Evolutionary conservation across 163 green algal species (phyloP), one percentile per base, ranked within the genome.

Genomic region (Volvox carteri): DNA sequence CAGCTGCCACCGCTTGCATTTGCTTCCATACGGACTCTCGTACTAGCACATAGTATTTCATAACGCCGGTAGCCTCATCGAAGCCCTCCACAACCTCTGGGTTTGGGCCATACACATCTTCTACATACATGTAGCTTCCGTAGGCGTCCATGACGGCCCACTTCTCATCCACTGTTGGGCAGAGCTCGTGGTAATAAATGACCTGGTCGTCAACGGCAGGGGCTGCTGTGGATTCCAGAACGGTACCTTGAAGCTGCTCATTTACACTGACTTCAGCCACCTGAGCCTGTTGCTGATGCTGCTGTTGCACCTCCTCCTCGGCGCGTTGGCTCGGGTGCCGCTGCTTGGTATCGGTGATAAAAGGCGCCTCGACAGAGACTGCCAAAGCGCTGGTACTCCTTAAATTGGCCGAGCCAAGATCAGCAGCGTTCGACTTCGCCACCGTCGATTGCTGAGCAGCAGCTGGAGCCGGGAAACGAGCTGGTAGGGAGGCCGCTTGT

Each of bases 21-120:
- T 25, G 23, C 44, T 62, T 52, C 72, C 18, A 8, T 5, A 46
- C 33, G 28, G 48, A 85, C 33, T 85, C 14, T 19, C 77, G 77
- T 3, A 85, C 25, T 0, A 85, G 30, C 35, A 74, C 77, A 56
- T 58, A 74, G 54, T 73, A 85, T 12, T 35, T 70, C 19, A 85
- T 11, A 0, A 42, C 19, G 77, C 77, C 77, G 0, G 37, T 11
- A 33, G 42, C 77, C 37, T 85, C 77, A 37, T 41, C 5, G 23
- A 56, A 74, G 30, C 60, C 23, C 60, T 72, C 3, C 60, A 72
- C 48, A 14, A 14, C 60, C 52, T 85, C 52, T 4, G 77, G 54
- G 1, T 54, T 42, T 6, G 37, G 50, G 50, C 76, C 76, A 33
- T 84, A 84, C 48, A 84, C 50, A 50, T 84, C 76, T 35, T 84